phyloP scores from a whole-genome alignment of 768 basidiomycete genomes.

The Rhizopogon sp. region DNA sequence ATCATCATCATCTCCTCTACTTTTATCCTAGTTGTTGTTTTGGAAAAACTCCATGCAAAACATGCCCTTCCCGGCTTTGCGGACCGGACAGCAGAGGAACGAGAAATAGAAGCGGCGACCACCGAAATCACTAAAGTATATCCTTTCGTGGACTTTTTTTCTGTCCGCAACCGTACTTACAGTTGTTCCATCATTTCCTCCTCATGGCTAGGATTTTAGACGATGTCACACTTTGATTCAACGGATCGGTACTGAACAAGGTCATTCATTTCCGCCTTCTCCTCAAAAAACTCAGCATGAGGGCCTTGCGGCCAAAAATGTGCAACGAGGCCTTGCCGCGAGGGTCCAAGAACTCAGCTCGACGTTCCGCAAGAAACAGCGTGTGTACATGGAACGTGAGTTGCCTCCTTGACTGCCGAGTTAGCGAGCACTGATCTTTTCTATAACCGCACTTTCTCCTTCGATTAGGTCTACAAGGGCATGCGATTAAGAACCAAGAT shows the following conservation, averaged over 20 bases:
- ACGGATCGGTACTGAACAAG: conserved; percentile 55
- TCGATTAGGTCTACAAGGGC: conserved; percentile 82
- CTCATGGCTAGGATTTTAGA: conserved; percentile 30
- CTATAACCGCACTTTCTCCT: conserved; percentile 6
- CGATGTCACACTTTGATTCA: conserved; percentile 51
- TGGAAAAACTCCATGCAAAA: conserved; percentile 95
- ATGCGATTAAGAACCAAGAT: conserved; percentile 97
- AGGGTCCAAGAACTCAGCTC: conserved; percentile 92
- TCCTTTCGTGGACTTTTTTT: conserved; percentile 12
- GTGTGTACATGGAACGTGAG: conserved; percentile 97
- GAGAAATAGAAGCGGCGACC: conserved; percentile 85
- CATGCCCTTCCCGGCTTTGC: conserved; percentile 95
- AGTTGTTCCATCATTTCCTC: conserved; percentile 7
- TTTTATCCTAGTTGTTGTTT: conserved; percentile 58
- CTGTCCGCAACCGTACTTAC: conserved; percentile 4
- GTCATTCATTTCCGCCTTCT: conserved; percentile 62
- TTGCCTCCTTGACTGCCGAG: conserved; percentile 14
- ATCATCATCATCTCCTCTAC: conserved; percentile 5
- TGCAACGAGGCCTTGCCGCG: conserved; percentile 93
- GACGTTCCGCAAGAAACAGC: conserved; percentile 94
- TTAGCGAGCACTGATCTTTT: conserved; percentile 10
- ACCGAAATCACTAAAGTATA: conserved; percentile 82
- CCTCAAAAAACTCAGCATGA: conserved; percentile 44
- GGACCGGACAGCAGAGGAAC: conserved; percentile 90
- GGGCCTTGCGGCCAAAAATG: conserved; percentile 78